Evolutionary conservation across 2,329 filamentous ascomycete genomes (phyloP), one percentile per base, ranked within the genome.

Genomic region (Hirsutella thompsonii): DNA sequence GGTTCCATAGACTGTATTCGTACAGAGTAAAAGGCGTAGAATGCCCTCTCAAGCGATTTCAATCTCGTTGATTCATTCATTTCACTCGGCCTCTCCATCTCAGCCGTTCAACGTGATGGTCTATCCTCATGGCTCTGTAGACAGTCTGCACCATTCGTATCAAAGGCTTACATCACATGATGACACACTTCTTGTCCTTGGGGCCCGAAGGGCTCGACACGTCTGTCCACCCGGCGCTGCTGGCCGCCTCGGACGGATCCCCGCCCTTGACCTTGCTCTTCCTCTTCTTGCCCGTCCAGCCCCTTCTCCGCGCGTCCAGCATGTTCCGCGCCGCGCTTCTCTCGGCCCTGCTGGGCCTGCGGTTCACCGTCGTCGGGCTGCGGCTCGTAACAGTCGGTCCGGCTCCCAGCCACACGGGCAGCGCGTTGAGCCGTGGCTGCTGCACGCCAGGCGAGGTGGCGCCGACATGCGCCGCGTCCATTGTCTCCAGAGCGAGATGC

Each of bases 261-360:
- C 58, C 61, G 45, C 21, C 20, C 21, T 37, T 28, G 11, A 42
- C 39, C 49, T 58, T 62, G 45, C 58, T 64, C 38, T 59, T 60
- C 49, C 63, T 68, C 45, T 55, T 63, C 42, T 47, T 47, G 47
- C 63, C 59, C 30, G 56, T 65, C 74, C 76, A 80, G 1, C 76
- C 75, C 26, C 64, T 66, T 49, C 66, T 68, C 58, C 70, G 75
- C 2, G 76, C 76, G 45, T 79, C 75, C 16, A 70, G 66, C 21
- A 80, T 73, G 48, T 80, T 81, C 57, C 73, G 78, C 9, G 74
- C 68, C 5, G 76, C 76, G 42, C 74, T 76, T 21, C 74, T 63
- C 52, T 75, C 72, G 2, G 75, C 75, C 33, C 76, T 67, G 49
- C 74, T 78, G 30, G 63, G 64, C 20, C 63, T 66, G 28, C 72